Percentiles rank a stretch among this genome's conserved stretches.
Evolutionary conservation across 345 rosid genomes (phyloP).

Genomic region (Citrus sinensis): DVS_A1.0 CM039167.1:7055001-7055500

Average conservation of each 20-base stretch:
- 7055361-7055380: neutral
- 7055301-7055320: slow-evolving; percentile 83
- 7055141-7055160: neutral
- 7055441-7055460: neutral
- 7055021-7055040: slow-evolving; percentile 81
- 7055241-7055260: slow-evolving; percentile 88
- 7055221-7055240: slow-evolving; percentile 86
- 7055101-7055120: slow-evolving; percentile 68
- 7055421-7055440: neutral
- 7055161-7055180: neutral
- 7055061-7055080: slow-evolving; percentile 88
- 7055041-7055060: slow-evolving; percentile 96
- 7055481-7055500: neutral
- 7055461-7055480: neutral
- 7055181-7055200: slow-evolving; percentile 6
- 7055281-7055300: slow-evolving; percentile 96
- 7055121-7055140: neutral
- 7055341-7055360: neutral
- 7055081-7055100: slow-evolving; percentile 67
- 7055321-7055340: neutral
- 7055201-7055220: slow-evolving; percentile 76
- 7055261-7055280: slow-evolving; percentile 96
- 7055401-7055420: neutral
- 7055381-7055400: neutral
- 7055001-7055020: slow-evolving; percentile 89